Base-by-base conservation (phyloP, 306 rosid species). In the Sphenostylis stenocarpa region DNA sequence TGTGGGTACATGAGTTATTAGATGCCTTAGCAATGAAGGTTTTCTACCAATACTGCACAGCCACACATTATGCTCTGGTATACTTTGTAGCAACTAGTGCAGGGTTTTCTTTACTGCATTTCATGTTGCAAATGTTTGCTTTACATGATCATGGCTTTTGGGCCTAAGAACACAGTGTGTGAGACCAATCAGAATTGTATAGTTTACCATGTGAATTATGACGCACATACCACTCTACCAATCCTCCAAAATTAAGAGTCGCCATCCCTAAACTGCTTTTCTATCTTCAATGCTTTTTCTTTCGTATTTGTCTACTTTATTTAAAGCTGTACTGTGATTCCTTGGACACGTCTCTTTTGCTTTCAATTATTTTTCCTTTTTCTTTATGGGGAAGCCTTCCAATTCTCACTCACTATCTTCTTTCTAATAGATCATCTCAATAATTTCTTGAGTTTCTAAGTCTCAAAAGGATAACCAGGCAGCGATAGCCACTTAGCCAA, bases 251-350 rank as follows among this genome's bases (percentile, higher is more conserved):
- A 36, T 44, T 20, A 23, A 41, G 5, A 13, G 38, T 57, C 38
- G 26, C 3, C 64, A 57, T 26, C 38, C 38, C 64, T 4, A 57
- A 14, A 26, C 11, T 71, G 55, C 38, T 79, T 79, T 79, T 26
- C 78, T 36, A 71, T 49, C 67, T 61, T 79, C 8, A 7, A 3
- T 43, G 68, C 45, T 56, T 77, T 68, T 14, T 12, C 49, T 68
- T 66, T 53, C 1, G 19, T 8, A 3, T 56, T 28, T 77, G 72
- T 79, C 53, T 7, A 34, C 77, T 70, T 79, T 62, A 15, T 17
- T 24, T 3, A 6, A 60, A 47, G 4, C 66, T 79, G 26, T 61
- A 13, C 38, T 6, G 4, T 21, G 76, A 79, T 70, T 70, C 77
- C 56, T n/a, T n/a, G n/a, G n/a, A n/a, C 33, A 7, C 2, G 5